Conservation (phyloP, 345 rosid genomes). For the Adansonia digitata region DNA sequence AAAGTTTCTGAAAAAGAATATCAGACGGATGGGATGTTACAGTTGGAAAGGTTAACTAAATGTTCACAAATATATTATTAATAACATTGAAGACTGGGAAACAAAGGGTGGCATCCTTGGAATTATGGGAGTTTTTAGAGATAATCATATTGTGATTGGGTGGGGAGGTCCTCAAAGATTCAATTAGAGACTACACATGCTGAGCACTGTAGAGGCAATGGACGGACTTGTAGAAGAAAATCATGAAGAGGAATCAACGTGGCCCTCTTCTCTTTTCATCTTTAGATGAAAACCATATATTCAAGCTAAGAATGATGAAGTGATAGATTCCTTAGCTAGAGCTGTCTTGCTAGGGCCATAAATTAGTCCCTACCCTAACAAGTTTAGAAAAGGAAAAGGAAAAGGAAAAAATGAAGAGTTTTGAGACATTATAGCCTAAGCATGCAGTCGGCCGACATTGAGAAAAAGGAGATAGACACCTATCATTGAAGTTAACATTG, state of each 20-base stretch:
- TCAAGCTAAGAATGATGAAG: constrained; percentile 32
- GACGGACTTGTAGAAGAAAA: constrained; percentile 16
- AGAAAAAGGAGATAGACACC: constrained; percentile 29
- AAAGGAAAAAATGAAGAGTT: neutral
- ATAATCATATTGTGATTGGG: constrained; percentile 17
- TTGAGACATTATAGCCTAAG: constrained; percentile 34
- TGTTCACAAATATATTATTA: constrained; percentile 7
- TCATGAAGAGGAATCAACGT: constrained; percentile 25
- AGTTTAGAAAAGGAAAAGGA: constrained; percentile 1
- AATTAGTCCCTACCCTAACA: constrained; percentile 7
- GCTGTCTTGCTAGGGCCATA: constrained; percentile 33
- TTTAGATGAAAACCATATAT: constrained; percentile 52
- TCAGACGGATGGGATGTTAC: constrained; percentile 29
- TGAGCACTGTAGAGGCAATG: constrained; percentile 30
- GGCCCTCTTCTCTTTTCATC: constrained; percentile 35
- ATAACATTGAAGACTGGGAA: constrained; percentile 14
- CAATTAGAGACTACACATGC: constrained; percentile 26
- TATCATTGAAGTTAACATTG: constrained; percentile 33
- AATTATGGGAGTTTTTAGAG: constrained; percentile 6
- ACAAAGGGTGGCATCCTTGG: constrained; percentile 21
- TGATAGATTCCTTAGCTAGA: constrained; percentile 4
- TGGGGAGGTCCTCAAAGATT: constrained; percentile 6
- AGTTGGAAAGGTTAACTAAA: constrained; percentile 29
- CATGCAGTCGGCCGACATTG: constrained; percentile 32
- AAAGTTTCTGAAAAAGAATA: constrained; percentile 16